Evolutionary conservation across 176 grass and related monocot genomes (phyloP), one percentile per base, ranked within the genome.

Genomic region (Triticum urartu): DNA sequence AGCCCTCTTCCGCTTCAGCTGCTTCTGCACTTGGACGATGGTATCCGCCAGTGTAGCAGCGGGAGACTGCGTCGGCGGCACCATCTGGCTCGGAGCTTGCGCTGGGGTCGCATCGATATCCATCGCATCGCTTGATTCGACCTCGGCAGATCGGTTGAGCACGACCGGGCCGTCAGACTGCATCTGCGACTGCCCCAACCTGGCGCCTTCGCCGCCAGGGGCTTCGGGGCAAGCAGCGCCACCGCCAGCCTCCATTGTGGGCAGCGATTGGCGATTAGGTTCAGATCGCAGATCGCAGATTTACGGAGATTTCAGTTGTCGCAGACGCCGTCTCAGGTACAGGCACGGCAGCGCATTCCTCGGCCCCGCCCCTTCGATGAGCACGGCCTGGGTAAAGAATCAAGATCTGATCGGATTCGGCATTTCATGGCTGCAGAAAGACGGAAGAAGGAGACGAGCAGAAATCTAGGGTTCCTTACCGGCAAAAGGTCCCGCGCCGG

Each of bases 1-100:
- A 28, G 89, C 89, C 75, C 94, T 88, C 88, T 95, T 95, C 73
- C 91, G 79, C 87, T 98, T 98, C 67, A 90, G 75, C 64, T 91
- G 94, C 82, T 94, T 98, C 94, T 95, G 92, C 25, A 91, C 88
- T 80, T 88, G 90, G 14, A 82, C 69, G 0, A 86, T 28, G 50
- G 67, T 64, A 4, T 83, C 66, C 6, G 20, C 61, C 81, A 80
- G 22, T 11, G 86, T 60, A 24, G 25, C 75, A 33, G 25, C 75
- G 11, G 80, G 68, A 25, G 17, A 33, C 11, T 81, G 85, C 0
- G 68, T 34, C 6, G 0, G n/a, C 6, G 0, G n/a, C 47, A 0
- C 74, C 8, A 15, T 10, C 34, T 84, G 75, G n/a, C 1, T 66
- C 4, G 36, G 47, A 5, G 68, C 36, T 8, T 69, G 81, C 39